phyloP scores from a whole-genome alignment of 352 stramenopile species.

The Globisporangium cystogenes region DNA sequence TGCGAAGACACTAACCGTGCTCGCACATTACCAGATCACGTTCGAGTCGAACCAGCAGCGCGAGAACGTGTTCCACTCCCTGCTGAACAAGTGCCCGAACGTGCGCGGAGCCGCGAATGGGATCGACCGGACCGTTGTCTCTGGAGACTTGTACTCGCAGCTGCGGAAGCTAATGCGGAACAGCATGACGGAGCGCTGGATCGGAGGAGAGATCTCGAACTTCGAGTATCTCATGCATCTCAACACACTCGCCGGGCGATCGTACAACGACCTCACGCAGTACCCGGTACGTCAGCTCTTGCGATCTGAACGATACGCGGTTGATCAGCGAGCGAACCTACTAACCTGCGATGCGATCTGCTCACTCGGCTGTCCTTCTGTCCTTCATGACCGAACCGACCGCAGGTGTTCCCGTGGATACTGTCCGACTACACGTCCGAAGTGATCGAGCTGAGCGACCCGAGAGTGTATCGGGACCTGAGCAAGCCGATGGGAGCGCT shows the following conservation, averaged over 20 bases:
- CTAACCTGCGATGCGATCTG: neutral
- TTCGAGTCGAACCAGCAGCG: conserved; percentile 58
- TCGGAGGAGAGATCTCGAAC: conserved; percentile 64
- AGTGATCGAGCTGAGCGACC: conserved; percentile 92
- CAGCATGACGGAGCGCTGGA: conserved; percentile 76
- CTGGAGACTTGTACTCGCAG: conserved; percentile 60
- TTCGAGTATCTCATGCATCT: conserved; percentile 98
- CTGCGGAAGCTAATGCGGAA: conserved; percentile 63
- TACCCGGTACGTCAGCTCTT: conserved; percentile 79
- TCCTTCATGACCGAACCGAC: too few species aligned
- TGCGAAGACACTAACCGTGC: too few species aligned
- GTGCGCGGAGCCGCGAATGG: conserved; percentile 59
- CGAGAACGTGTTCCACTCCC: conserved; percentile 66
- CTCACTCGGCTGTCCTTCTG: too few species aligned
- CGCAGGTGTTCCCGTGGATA: conserved; percentile 95
- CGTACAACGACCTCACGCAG: conserved; percentile 97
- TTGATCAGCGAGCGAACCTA: too few species aligned
- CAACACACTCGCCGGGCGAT: conserved; percentile 95
- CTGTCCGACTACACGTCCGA: conserved; percentile 93
- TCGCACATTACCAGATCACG: conserved; percentile 36
- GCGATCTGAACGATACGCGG: too few species aligned
- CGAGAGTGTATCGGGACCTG: conserved; percentile 92
- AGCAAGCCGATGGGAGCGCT: conserved; percentile 97
- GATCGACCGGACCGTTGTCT: conserved; percentile 37
- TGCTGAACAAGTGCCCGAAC: conserved; percentile 68